Evolutionary conservation across 345 rosid species (phyloP), one percentile per base, ranked within the genome.

Genomic region (Eucalyptus decipiens): DNA sequence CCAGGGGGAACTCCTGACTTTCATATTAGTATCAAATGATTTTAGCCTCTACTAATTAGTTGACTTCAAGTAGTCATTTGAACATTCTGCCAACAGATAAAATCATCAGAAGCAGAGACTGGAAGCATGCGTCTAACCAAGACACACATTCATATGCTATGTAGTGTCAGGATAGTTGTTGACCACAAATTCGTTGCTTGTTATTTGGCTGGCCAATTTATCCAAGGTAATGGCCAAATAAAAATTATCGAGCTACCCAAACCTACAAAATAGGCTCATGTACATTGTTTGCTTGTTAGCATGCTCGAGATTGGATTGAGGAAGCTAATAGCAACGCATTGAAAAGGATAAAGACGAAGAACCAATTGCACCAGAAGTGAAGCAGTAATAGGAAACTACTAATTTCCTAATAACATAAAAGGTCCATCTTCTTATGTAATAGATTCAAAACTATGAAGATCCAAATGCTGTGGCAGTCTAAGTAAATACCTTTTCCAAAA

Each of bases 401-500:
- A 34, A 28, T 85, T 85, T 85, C 56, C 8, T 30, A 85, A 30
- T 15, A 16, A 48, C 5, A 48, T 18, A 67, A 40, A 37, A 40
- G 47, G 83, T 43, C 83, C 83, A 76, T 5, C 47, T 37, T 40
- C 83, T 11, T 40, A 21, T 76, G 83, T 16, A 88, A 28, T 65
- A 69, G 43, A 52, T 24, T 51, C 60, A 56, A 80, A 45, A 81
- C 37, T 49, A 88, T 81, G 50, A 37, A 54, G 83, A 72, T 32
- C 17, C 88, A 45, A 43, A 90, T 52, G 40, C 87, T 67, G 54
- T 43, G 43, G 80, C 60, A 80, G 65, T 76, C 45, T 37, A 37
- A 88, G 28, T 62, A 80, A 86, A 58, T 91, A 96, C 99, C 98
- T 96, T 96, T 93, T 96, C 98, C 92, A 94, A 88, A 86, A 98